A percentile compares a stretch with the other conserved stretches of the same genome.
Evolutionary conservation across 257 asterid species (phyloP).

Genomic region (Salvia rosmarinus): DNA sequence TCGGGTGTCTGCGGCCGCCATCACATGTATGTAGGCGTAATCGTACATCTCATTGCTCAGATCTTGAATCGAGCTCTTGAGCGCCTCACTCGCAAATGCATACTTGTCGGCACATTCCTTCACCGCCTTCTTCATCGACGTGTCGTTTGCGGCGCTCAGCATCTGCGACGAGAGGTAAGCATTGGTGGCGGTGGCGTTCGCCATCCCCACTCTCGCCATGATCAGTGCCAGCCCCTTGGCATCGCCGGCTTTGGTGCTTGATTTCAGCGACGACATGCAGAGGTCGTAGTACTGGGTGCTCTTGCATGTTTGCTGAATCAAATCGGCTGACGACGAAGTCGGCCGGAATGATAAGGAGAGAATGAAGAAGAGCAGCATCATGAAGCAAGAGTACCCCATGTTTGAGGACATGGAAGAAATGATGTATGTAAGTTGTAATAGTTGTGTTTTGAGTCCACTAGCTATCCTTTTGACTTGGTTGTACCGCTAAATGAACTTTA

Average conservation of each 20-base stretch:
- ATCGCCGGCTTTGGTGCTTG: conserved; percentile 56
- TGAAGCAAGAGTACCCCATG: conserved; percentile 35
- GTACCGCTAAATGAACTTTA: background rate
- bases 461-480: background rate
- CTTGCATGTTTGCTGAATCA: conserved; percentile 73
- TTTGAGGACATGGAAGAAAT: background rate
- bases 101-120: conserved; percentile 74
- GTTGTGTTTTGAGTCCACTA: background rate
- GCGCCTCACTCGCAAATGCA: conserved; percentile 62
- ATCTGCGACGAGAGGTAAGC: conserved; percentile 55
- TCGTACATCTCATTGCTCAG: conserved; percentile 62
- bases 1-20: conserved; percentile 91
- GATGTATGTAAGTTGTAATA: conserved; percentile 12
- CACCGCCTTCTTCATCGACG: conserved; percentile 48
- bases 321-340: conserved; percentile 31
- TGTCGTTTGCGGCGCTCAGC: conserved; percentile 35
- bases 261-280: conserved; percentile 69
- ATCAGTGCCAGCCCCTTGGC: conserved; percentile 68
- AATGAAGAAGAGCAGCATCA: conserved; percentile 34
- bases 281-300: conserved; percentile 73
- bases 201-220: conserved; percentile 54
- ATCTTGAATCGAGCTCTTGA: conserved; percentile 56
- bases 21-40: conserved; percentile 81
- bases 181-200: conserved; percentile 73
- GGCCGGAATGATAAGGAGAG: conserved; percentile 38